Percentiles rank a stretch among this genome's conserved stretches.
Conservation (phyloP, 768 basidiomycete genomes). For the Tylopilus rubrobrunneus region DNA sequence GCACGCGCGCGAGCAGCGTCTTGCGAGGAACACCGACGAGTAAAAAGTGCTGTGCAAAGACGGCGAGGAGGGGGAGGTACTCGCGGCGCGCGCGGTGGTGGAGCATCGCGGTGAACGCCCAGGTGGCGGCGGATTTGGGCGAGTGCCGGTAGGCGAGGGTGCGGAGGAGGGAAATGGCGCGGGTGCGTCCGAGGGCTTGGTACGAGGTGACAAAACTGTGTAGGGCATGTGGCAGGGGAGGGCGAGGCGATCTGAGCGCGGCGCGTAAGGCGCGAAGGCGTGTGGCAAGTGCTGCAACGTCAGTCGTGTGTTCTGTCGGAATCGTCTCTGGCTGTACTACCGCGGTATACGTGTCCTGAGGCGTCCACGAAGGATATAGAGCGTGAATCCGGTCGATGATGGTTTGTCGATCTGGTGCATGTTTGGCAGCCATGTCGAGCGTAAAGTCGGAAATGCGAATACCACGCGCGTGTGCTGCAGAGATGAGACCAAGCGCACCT, state of each 20-base stretch:
- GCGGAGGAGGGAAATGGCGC: constrained; percentile 15
- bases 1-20: constrained; percentile 18
- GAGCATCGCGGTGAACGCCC: constrained; percentile 30
- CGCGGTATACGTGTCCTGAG: neutral
- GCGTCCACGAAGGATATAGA: constrained; percentile 14
- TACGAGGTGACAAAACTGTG: constrained; percentile 21
- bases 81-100: constrained; percentile 20
- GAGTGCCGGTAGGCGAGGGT: constrained; percentile 23
- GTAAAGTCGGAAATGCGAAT: constrained; percentile 35
- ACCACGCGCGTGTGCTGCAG: constrained; percentile 26
- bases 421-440: constrained; percentile 32
- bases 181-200: constrained; percentile 18
- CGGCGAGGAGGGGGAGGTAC: constrained; percentile 27
- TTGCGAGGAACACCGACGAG: constrained; percentile 47
- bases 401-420: constrained; percentile 10
- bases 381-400: constrained; percentile 7
- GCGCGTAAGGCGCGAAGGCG: constrained; percentile 25
- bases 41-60: constrained; percentile 51
- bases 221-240: constrained; percentile 19
- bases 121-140: constrained; percentile 21
- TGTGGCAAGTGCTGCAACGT: constrained; percentile 11
- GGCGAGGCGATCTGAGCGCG: constrained; percentile 20
- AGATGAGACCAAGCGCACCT: constrained; percentile 46
- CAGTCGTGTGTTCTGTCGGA: neutral
- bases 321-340: neutral